Conservation (phyloP, 345 rosid species). For the Chamaenerion angustifolium region DNA sequence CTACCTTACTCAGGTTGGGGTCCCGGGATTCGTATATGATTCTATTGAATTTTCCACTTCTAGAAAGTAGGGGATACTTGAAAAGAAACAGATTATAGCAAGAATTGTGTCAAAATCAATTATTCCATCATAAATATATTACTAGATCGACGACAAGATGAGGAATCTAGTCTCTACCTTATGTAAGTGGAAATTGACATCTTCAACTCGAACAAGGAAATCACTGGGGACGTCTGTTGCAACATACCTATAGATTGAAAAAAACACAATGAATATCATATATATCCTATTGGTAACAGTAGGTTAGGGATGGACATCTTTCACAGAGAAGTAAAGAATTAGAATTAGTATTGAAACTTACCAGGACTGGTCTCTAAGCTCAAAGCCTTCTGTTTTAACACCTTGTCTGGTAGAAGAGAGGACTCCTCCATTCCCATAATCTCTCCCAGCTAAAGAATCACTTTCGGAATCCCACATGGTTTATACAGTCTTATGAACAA, state of each 20-base stretch:
- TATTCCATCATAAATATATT: too few relatives aligned
- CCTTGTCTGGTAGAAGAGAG: constrained; percentile 49
- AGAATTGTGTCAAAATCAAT: too few relatives aligned
- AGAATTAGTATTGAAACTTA: too few relatives aligned
- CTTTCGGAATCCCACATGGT: constrained; percentile 90
- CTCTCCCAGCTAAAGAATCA: constrained; percentile 47
- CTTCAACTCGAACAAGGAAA: constrained; percentile 62
- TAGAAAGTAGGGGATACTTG: constrained; percentile 82
- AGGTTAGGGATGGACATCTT: too few relatives aligned
- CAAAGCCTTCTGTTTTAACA: constrained; percentile 76
- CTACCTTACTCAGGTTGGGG: constrained; percentile 37
- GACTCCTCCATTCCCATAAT: constrained; percentile 50
- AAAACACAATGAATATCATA: too few relatives aligned
- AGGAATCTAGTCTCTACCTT: constrained; percentile 36
- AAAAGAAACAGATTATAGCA: constrained; percentile 6
- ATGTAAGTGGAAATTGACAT: constrained; percentile 69
- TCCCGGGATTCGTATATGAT: constrained; percentile 65
- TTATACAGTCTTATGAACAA: too few relatives aligned
- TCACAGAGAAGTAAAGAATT: too few relatives aligned
- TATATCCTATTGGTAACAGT: too few relatives aligned
- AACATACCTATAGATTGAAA: constrained; percentile 44
- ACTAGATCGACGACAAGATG: too few relatives aligned
- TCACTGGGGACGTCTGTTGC: constrained; percentile 91
- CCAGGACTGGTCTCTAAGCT: constrained; percentile 82
- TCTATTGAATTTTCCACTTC: constrained; percentile 89